Percentiles rank a stretch among this genome's conserved stretches.
Conservation (phyloP, 805 yeast species). For the Saturnispora silvae region DNA sequence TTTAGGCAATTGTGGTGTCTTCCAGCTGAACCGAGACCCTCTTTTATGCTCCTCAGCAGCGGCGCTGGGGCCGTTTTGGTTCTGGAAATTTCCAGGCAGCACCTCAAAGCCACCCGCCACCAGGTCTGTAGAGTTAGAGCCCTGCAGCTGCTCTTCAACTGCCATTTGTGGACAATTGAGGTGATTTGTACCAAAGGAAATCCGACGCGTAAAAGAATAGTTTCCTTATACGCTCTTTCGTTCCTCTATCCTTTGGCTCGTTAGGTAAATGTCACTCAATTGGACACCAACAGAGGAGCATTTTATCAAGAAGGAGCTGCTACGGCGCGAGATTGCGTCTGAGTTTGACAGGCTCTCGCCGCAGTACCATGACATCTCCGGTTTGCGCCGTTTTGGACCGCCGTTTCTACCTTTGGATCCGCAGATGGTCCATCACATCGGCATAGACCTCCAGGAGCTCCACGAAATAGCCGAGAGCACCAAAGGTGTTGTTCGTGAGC, state of each 20-base stretch:
- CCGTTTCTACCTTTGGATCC: slow-evolving; percentile 56
- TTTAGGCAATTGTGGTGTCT: slow-evolving; percentile 1
- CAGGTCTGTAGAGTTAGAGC: background rate
- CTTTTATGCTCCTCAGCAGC: background rate
- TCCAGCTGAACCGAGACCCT: background rate
- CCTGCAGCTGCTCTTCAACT: background rate
- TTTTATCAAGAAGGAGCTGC: slow-evolving; percentile 71
- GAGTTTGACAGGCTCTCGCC: slow-evolving; percentile 49
- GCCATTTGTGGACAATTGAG: background rate
- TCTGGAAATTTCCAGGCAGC: background rate
- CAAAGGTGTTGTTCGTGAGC: slow-evolving; percentile 21
- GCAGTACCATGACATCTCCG: slow-evolving; percentile 40
- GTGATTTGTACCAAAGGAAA: background rate
- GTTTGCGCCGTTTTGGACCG: slow-evolving; percentile 61
- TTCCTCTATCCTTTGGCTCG: background rate
- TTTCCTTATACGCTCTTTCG: background rate
- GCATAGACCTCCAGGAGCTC: slow-evolving; percentile 11
- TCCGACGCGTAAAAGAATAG: background rate
- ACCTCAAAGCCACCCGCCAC: too few species aligned
- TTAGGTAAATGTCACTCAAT: slow-evolving; percentile 1
- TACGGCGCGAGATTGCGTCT: slow-evolving; percentile 46
- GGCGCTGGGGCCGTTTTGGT: background rate
- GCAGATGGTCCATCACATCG: slow-evolving; percentile 18
- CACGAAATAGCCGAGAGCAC: slow-evolving; percentile 13
- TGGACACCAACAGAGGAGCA: slow-evolving; percentile 72